phyloP scores from a whole-genome alignment of 2,329 filamentous ascomycete species.

The Trichoderma citrinoviride region DNA sequence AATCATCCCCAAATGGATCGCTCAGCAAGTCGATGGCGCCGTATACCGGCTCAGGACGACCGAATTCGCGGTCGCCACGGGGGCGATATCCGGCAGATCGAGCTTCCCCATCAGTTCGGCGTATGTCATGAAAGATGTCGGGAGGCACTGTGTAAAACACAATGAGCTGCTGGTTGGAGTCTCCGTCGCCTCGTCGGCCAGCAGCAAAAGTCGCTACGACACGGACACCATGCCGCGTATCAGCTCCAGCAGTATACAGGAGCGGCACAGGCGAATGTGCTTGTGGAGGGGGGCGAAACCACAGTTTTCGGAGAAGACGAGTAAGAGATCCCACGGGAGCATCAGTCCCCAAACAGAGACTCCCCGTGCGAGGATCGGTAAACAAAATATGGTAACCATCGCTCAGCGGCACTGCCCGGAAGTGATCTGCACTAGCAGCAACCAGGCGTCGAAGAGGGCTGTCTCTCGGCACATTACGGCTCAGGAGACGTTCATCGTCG shows the following conservation, averaged over 20 bases:
- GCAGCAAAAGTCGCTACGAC: conserved; percentile 57
- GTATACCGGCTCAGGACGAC: conserved; percentile 25
- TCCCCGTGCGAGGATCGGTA: conserved; percentile 55
- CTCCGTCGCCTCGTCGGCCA: conserved; percentile 10
- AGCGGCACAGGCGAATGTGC: conserved; percentile 41
- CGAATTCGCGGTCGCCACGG: conserved; percentile 12
- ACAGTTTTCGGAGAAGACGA: conserved; percentile 57
- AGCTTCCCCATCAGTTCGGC: conserved; percentile 21
- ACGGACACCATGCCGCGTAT: conserved; percentile 56
- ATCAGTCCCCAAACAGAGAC: conserved; percentile 61
- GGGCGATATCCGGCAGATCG: conserved; percentile 8
- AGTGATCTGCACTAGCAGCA: conserved; percentile 55
- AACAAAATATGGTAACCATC: conserved; percentile 65
- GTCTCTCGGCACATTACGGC: conserved; percentile 23
- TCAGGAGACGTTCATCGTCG: conserved; percentile 21
- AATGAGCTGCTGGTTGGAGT: conserved; percentile 39
- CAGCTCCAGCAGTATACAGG: conserved; percentile 55
- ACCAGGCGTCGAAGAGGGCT: conserved; percentile 33
- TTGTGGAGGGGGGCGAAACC: conserved; percentile 42
- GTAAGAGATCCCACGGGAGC: conserved; percentile 50
- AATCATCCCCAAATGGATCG: conserved; percentile 23
- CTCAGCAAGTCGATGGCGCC: conserved; percentile 25
- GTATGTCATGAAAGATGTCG: conserved; percentile 49
- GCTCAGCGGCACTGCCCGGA: conserved; percentile 60
- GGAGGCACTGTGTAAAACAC: conserved; percentile 61